Percentiles rank a stretch among this genome's conserved stretches.
phyloP scores from a whole-genome alignment of 2,329 filamentous ascomycete species.

The Macrophomina pseudophaseolina region DNA sequence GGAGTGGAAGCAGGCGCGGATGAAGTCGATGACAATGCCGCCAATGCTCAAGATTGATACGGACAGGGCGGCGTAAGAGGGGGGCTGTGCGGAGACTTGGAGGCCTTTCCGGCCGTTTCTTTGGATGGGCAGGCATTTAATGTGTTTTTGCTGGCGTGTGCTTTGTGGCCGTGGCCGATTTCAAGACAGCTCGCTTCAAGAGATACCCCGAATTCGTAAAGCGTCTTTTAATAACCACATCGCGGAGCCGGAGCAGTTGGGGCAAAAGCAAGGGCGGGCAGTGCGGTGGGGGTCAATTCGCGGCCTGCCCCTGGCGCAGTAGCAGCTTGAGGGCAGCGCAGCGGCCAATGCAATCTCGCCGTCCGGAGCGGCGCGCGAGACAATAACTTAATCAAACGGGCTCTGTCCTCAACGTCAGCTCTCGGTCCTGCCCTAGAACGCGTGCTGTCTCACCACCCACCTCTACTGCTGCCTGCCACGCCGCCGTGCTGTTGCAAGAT shows the following conservation, averaged over 20 bases:
- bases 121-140: slow-evolving; percentile 22
- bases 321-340: slow-evolving; percentile 20
- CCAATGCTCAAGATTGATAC: slow-evolving; percentile 46
- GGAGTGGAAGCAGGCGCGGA: slow-evolving; percentile 64
- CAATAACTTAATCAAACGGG: slow-evolving; percentile 26
- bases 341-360: slow-evolving; percentile 25
- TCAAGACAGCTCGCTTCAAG: slow-evolving; percentile 20
- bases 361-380: slow-evolving; percentile 12
- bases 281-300: slow-evolving; percentile 21
- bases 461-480: background rate
- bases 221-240: slow-evolving; percentile 18
- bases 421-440: background rate
- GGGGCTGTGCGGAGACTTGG: background rate
- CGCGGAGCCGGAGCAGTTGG: background rate
- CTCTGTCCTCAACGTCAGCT: slow-evolving; percentile 13
- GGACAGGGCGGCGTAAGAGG: slow-evolving; percentile 9
- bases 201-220: slow-evolving; percentile 23
- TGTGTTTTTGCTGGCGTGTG: slow-evolving; percentile 10
- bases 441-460: background rate
- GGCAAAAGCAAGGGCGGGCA: slow-evolving; percentile 19
- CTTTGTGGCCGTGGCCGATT: slow-evolving; percentile 14
- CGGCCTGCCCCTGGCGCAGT: slow-evolving; percentile 21
- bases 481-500: background rate
- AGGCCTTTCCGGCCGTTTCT: slow-evolving; percentile 9
- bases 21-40: slow-evolving; percentile 36